Evolutionary conservation across 2,329 filamentous ascomycete species (phyloP).

Genomic region (Cadophora malorum): DNA sequence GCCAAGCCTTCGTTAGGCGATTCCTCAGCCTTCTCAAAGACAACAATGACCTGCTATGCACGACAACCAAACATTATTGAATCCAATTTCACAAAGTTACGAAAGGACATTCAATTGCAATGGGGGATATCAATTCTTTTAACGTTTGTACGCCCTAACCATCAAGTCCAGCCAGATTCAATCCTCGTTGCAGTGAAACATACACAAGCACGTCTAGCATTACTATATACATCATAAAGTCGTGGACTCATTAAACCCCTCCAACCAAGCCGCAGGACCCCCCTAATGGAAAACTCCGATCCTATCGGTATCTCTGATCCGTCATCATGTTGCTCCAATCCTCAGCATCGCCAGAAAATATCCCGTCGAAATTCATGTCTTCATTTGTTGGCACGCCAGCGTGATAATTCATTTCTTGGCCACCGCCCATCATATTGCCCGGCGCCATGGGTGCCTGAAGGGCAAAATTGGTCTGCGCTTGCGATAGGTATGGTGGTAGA

Average conservation of each 20-base stretch:
- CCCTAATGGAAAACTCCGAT: not conserved
- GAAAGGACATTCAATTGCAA: not conserved
- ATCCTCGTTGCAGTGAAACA: not conserved
- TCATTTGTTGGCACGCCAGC: slow-evolving; percentile 34
- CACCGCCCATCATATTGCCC: slow-evolving; percentile 29
- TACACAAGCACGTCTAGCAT: slow-evolving; percentile 6
- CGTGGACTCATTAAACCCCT: not conserved
- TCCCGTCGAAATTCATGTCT: slow-evolving; percentile 39
- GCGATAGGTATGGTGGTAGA: slow-evolving; percentile 69
- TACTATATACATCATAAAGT: slow-evolving; percentile 19
- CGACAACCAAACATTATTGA: not conserved
- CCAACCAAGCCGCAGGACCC: not conserved
- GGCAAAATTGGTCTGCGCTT: slow-evolving; percentile 39
- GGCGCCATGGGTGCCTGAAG: slow-evolving; percentile 30
- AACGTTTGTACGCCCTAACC: not conserved
- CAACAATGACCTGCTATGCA: not conserved
- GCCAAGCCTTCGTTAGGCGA: slow-evolving; percentile 1
- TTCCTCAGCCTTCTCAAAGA: slow-evolving; percentile 15
- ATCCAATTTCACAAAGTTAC: not conserved
- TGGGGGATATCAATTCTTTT: slow-evolving; percentile 13
- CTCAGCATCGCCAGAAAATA: slow-evolving; percentile 39
- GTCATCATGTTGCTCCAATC: slow-evolving; percentile 38
- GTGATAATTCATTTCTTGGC: slow-evolving; percentile 35
- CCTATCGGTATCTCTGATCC: slow-evolving; percentile 31
- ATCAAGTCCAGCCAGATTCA: not conserved